phyloP scores from a whole-genome alignment of 345 rosid species.

The Mercurialis annua region DNA sequence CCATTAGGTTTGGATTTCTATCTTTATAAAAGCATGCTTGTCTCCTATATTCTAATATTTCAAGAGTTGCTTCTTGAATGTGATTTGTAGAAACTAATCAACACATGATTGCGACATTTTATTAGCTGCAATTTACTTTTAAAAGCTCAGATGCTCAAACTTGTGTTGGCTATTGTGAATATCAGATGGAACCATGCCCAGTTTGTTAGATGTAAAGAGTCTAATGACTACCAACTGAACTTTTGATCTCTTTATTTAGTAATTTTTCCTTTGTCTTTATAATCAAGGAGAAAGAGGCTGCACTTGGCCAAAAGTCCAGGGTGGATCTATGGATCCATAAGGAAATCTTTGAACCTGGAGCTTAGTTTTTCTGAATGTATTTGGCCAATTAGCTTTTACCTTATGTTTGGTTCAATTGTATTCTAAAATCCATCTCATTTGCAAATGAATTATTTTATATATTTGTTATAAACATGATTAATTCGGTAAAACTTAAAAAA shows the following conservation, averaged over 20 bases:
- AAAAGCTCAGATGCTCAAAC: not conserved
- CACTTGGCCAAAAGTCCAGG: not conserved
- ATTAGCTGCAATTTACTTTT: not conserved
- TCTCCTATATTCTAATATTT: not conserved
- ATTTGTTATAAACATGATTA: no score
- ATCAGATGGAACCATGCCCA: not conserved
- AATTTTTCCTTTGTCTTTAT: not conserved
- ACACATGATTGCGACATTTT: constrained; percentile 3
- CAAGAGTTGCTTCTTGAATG: not conserved
- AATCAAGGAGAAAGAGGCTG: not conserved
- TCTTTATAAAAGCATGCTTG: constrained; percentile 2
- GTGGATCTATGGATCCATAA: no score
- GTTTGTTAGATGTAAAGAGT: not conserved
- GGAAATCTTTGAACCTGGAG: not conserved
- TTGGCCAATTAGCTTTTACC: not conserved
- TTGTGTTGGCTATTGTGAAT: not conserved
- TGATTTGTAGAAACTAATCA: not conserved
- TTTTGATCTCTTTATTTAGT: not conserved
- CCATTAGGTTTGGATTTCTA: constrained; percentile 61
- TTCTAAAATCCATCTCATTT: no score
- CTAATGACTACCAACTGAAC: not conserved
- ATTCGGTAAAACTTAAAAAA: no score
- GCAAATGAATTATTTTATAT: no score
- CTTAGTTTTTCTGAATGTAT: not conserved
- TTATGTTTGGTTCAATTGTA: no score